These are phyloP conservation scores for Ceratobasidium sp. DNA, from an alignment of 1,284 basidiomycete genomes.

Conservation along the genomic window DNA sequence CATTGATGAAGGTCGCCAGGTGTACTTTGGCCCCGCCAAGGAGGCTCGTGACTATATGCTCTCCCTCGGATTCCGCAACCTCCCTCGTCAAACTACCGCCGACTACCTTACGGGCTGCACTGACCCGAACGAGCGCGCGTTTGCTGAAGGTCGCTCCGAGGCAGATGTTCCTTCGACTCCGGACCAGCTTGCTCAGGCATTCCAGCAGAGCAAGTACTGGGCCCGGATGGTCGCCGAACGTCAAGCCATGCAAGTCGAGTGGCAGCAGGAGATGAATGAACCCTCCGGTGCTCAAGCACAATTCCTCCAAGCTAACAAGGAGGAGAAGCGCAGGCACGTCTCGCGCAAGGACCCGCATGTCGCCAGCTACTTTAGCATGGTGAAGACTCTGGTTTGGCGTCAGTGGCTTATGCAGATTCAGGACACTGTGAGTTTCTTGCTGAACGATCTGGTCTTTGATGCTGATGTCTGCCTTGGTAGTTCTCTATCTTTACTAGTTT, in stretches of 20 bases:
- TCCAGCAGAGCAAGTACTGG: constrained; percentile 61
- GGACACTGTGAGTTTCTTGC: constrained; percentile 22
- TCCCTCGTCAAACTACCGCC: constrained; percentile 56
- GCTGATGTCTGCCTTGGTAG: constrained; percentile 47
- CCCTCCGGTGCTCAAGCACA: constrained; percentile 67
- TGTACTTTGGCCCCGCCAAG: constrained; percentile 59
- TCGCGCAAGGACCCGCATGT: constrained; percentile 87
- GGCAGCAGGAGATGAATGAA: constrained; percentile 59
- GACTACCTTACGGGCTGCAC: constrained; percentile 55
- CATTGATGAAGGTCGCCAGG: constrained; percentile 58
- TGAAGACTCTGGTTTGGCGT: constrained; percentile 71
- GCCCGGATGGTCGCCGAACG: constrained; percentile 52
- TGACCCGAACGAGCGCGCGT: constrained; percentile 60
- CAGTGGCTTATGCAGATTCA: constrained; percentile 70
- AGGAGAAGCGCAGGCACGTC: constrained; percentile 83
- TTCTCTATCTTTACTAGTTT: constrained; percentile 41
- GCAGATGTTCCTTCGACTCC: constrained; percentile 73
- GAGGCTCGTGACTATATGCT: constrained; percentile 60
- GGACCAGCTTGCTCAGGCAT: constrained; percentile 72
- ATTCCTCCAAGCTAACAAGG: constrained; percentile 75
- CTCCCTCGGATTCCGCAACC: constrained; percentile 54
- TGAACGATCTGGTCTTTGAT: background rate
- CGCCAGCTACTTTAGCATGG: constrained; percentile 76
- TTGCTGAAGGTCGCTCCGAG: constrained; percentile 69
- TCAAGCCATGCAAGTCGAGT: constrained; percentile 59